Evolutionary conservation across 2,329 filamentous ascomycete genomes (phyloP), one percentile per base, ranked within the genome.

Genomic region (Zymoseptoria brevis): DNA sequence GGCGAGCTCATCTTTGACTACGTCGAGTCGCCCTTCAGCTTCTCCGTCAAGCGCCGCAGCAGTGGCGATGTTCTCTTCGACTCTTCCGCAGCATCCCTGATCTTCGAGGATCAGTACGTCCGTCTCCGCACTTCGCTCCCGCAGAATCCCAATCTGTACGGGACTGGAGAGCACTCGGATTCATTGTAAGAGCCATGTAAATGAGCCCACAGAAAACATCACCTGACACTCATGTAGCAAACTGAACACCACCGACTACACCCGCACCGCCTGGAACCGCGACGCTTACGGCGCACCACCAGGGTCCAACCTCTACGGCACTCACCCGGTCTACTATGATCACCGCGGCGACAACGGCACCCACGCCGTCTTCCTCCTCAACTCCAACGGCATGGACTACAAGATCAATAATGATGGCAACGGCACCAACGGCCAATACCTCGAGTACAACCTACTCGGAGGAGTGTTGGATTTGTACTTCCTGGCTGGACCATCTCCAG

Each of bases 71-170:
- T 83, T 3, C 73, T 90, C 8, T 90, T 90, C 70, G 86, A 92
- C 67, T 89, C 87, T 0, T 83, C 84, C 0, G 85, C 80, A 0
- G 81, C 82, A 3, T 77, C 79, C 8, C 75, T 94, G 9, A 77
- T 94, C 50, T 94, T 91, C 66, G 86, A 94, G 74, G 84, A 83
- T 9, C 89, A 94, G 72, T 94, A 90, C 67, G 74, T 94, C 22
- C 83, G 86, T 19, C 77, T 93, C 60, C 81, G 87, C 50, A 92
- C 89, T 1, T 82, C 79, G 61, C 77, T 94, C 9, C 88, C 89
- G 0, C 73, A 82, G 0, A 77, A 84, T 56, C 87, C 88, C 0
- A 83, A 87, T 66, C 75, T 94, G 5, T 94, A 94, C 69, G 89
- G 90, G 0, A 79, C 93, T 1, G 89, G 89, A 41, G 89, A 93